Evolutionary conservation across 805 yeast species (phyloP), one percentile per base, ranked within the genome.

Genomic region (Barnettozyma sucrosica): DNA sequence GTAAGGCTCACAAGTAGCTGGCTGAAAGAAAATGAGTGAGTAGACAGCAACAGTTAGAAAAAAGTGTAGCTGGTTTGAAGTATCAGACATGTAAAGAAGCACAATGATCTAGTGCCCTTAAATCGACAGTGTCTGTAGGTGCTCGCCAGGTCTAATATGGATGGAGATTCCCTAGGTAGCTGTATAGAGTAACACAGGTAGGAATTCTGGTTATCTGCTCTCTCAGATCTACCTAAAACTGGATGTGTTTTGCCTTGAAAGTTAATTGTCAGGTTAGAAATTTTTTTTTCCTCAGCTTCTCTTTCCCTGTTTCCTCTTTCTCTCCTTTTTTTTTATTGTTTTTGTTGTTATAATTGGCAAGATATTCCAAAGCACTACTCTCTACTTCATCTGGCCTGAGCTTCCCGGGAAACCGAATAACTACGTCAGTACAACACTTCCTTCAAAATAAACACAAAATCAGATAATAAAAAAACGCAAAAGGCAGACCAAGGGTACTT

Each of bases 51-150:
- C 24, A 18, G 11, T 14, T 19, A 40, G 11, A 39, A 38, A 39
- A 16, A 45, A 39, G 21, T 38, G 38, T 18, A 44, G 21, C 25
- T 18, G 21, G 33, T 38, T 30, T 23, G 21, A 33, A 18, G 34
- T 14, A 32, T 33, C 44, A 23, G 28, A 40, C 47, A 45, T 45
- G 28, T 24, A 45, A 25, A 26, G 18, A n/a, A 18, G 26, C 13
- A 16, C n/a, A n/a, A n/a, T n/a, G 40, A 10, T 9, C 11, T 11
- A 13, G 32, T 28, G 32, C 16, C 32, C 7, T 4, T 7, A 28
- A 28, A 28, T 28, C 14, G n/a, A 7, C 32, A 28, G 32, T 28
- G 11, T 25, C 16, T 11, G 32, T 11, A 28, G 32, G 32, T 28
- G 16, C 32, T 13, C n/a, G 13, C 16, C 32, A 28, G 16, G n/a